Evolutionary conservation across 768 basidiomycete species (phyloP).

Genomic region (Leccinum disarticulatum): DNA sequence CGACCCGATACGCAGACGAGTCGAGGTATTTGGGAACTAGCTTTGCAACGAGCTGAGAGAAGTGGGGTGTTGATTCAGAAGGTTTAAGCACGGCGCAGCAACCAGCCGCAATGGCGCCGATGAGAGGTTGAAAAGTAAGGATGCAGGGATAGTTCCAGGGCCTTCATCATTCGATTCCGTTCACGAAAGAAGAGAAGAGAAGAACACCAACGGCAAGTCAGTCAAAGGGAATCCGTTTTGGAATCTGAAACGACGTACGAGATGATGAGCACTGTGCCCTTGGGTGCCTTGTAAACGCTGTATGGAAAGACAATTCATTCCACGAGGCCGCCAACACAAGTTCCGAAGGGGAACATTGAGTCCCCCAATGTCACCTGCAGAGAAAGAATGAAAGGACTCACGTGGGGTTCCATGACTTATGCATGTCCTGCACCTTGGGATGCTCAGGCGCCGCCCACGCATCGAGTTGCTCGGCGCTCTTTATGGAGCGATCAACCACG

Average conservation of each 20-base stretch:
- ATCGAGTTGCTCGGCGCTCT: slow-evolving; percentile 49
- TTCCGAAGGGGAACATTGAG: background rate
- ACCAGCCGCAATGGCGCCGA: slow-evolving; percentile 75
- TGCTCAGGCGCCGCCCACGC: slow-evolving; percentile 55
- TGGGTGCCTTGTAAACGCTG: slow-evolving; percentile 52
- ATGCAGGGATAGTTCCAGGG: slow-evolving; percentile 70
- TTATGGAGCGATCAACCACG: slow-evolving; percentile 42
- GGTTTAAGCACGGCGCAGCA: slow-evolving; percentile 67
- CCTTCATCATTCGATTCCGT: slow-evolving; percentile 19
- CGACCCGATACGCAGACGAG: slow-evolving; percentile 47
- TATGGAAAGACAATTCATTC: background rate
- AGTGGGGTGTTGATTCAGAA: slow-evolving; percentile 55
- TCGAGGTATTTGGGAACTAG: slow-evolving; percentile 60
- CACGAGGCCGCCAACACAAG: background rate
- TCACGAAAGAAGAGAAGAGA: background rate
- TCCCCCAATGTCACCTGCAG: too few species aligned
- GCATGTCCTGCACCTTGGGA: slow-evolving; percentile 38
- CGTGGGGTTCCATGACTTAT: slow-evolving; percentile 52
- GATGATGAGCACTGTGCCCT: slow-evolving; percentile 61
- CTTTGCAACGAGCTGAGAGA: slow-evolving; percentile 48
- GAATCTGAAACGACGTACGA: slow-evolving; percentile 41
- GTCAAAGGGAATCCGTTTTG: background rate
- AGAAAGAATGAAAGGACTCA: slow-evolving; percentile 7
- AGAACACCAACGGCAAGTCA: background rate
- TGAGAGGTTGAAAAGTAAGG: slow-evolving; percentile 54